Percentiles rank a stretch among this genome's conserved stretches.
phyloP scores from a whole-genome alignment of 2,329 filamentous ascomycete genomes.

The Pseudohalonectria lignicola region DNA sequence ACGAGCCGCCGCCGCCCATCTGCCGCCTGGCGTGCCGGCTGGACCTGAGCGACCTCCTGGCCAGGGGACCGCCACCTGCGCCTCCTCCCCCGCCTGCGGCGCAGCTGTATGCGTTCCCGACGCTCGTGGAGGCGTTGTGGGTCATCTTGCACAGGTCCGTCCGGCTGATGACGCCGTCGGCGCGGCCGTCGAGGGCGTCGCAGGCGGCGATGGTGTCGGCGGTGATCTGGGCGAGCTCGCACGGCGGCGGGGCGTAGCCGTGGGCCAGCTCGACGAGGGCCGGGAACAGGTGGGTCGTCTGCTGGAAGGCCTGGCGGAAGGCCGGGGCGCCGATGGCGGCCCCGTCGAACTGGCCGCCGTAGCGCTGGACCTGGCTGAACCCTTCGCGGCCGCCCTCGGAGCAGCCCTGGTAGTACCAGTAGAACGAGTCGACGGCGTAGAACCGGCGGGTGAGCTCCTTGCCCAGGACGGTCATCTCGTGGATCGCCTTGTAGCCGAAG shows the following conservation, averaged over 20 bases:
- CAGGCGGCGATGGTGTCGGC: slow-evolving; percentile 9
- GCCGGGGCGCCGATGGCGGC: slow-evolving; percentile 34
- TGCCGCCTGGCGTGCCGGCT: too few species aligned
- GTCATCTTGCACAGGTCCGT: slow-evolving; percentile 27
- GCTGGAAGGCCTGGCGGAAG: slow-evolving; percentile 31
- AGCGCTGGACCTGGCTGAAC: slow-evolving; percentile 30
- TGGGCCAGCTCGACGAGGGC: slow-evolving; percentile 24
- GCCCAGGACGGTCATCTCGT: slow-evolving; percentile 37
- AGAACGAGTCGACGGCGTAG: slow-evolving; percentile 24
- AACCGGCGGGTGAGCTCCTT: slow-evolving; percentile 29
- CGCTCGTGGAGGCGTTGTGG: slow-evolving; percentile 29
- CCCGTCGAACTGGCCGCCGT: slow-evolving; percentile 29
- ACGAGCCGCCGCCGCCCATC: slow-evolving; percentile 1
- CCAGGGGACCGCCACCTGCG: too few species aligned
- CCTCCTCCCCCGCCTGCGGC: too few species aligned
- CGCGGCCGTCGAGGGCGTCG: slow-evolving; percentile 10
- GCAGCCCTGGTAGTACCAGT: slow-evolving; percentile 41
- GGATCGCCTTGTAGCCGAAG: slow-evolving; percentile 38
- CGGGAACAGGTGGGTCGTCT: slow-evolving; percentile 28
- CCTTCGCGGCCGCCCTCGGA: slow-evolving; percentile 37
- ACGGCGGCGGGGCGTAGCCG: slow-evolving; percentile 25
- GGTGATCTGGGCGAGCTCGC: slow-evolving; percentile 13
- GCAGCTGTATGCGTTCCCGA: slow-evolving; percentile 28
- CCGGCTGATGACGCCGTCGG: slow-evolving; percentile 11
- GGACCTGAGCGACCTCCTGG: slow-evolving; percentile 29